phyloP scores from a whole-genome alignment of 129 eudicot genomes.

The Apium graveolens region DNA sequence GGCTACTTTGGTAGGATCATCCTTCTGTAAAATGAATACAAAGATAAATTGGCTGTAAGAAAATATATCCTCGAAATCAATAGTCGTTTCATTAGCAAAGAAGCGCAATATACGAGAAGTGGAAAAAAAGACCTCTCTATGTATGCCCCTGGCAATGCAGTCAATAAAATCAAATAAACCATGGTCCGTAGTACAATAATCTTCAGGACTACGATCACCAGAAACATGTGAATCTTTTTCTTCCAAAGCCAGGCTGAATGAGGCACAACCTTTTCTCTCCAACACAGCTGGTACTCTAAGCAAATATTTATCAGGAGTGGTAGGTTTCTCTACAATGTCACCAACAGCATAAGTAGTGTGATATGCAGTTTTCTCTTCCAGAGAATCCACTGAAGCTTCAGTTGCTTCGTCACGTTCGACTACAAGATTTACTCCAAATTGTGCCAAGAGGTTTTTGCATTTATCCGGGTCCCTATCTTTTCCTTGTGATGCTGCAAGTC shows the following conservation, averaged over 20 bases:
- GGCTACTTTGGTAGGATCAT: constrained; percentile 38
- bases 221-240: constrained; percentile 31
- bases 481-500: neutral
- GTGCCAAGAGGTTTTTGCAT: too few relatives aligned
- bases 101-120: neutral
- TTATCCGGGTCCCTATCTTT: neutral
- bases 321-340: constrained; percentile 34
- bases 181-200: constrained; percentile 41
- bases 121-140: constrained; percentile 51
- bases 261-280: constrained; percentile 40
- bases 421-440: too few relatives aligned
- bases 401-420: neutral
- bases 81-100: neutral
- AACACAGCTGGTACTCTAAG: constrained; percentile 74
- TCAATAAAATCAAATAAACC: constrained; percentile 57
- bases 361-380: constrained; percentile 26
- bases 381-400: constrained; percentile 16
- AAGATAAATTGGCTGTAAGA: neutral
- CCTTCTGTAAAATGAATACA: constrained; percentile 34
- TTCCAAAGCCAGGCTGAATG: constrained; percentile 59
- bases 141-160: constrained; percentile 49
- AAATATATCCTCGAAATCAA: neutral
- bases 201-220: constrained; percentile 20
- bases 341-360: constrained; percentile 47
- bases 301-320: constrained; percentile 32